These are phyloP conservation scores for Camellia japonica DNA, from an alignment of 148 eudicot genomes.

Conservation along the genomic window DNA sequence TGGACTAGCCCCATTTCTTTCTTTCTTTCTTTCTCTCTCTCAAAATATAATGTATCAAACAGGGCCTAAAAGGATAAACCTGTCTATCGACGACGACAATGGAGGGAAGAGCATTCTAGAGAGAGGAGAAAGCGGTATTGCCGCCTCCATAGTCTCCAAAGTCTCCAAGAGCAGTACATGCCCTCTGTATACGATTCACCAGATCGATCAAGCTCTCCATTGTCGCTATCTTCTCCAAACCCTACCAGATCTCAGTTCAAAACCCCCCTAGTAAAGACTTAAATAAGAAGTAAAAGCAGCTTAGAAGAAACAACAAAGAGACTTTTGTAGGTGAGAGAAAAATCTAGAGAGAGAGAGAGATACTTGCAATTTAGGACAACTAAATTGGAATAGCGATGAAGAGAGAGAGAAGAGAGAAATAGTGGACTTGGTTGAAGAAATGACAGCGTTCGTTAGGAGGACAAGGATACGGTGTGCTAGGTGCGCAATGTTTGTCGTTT, in stretches of 20 bases:
- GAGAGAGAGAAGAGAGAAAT: neutral
- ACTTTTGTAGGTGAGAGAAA: too few species aligned
- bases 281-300: neutral
- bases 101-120: slow-evolving; percentile 73
- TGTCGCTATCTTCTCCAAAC: slow-evolving; percentile 30
- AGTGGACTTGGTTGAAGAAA: neutral
- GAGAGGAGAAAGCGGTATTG: slow-evolving; percentile 47
- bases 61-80: slow-evolving; percentile 21
- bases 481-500: neutral
- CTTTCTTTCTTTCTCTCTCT: too few species aligned
- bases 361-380: slow-evolving; percentile 7
- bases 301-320: too few species aligned
- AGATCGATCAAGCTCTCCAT: slow-evolving; percentile 71
- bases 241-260: neutral
- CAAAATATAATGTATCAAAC: too few species aligned
- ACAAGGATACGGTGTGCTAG: neutral
- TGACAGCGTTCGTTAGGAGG: neutral
- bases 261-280: neutral
- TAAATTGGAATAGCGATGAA: too few species aligned
- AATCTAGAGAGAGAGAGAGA: neutral
- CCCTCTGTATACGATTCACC: slow-evolving; percentile 56
- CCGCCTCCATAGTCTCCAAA: slow-evolving; percentile 69
- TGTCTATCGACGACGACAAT: slow-evolving; percentile 74
- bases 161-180: slow-evolving; percentile 63
- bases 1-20: neutral